A percentile compares a stretch with the other conserved stretches of the same genome.
phyloP scores from a whole-genome alignment of 2,329 filamentous ascomycete genomes.

The Beauveria pseudobassiana region DNA sequence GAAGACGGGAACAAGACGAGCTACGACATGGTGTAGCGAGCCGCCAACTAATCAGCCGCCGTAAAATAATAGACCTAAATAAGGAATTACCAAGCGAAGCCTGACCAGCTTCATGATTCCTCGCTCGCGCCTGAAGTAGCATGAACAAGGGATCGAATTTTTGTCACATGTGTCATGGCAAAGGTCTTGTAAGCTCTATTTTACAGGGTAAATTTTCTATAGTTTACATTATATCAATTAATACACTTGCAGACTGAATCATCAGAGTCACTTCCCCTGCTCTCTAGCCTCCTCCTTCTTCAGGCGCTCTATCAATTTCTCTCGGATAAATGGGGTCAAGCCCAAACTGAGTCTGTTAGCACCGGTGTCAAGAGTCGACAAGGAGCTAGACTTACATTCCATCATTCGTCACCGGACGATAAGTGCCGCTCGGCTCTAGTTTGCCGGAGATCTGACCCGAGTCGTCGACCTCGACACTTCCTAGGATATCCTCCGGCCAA shows the following conservation, averaged over 20 bases:
- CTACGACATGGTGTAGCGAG: too few species aligned
- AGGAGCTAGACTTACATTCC: conserved; percentile 50
- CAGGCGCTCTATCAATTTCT: conserved; percentile 43
- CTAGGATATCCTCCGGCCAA: conserved; percentile 63
- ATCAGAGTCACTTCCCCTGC: neutral
- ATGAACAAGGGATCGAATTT: too few species aligned
- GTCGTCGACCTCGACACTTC: conserved; percentile 57
- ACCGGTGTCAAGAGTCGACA: neutral
- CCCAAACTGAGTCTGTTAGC: conserved; percentile 36
- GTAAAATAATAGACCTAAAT: too few species aligned
- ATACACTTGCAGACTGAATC: neutral
- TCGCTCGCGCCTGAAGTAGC: too few species aligned
- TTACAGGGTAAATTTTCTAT: neutral
- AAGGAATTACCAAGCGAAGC: too few species aligned
- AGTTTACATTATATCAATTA: neutral
- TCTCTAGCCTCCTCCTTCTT: conserved; percentile 36
- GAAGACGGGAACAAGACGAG: too few species aligned
- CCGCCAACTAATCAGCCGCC: too few species aligned
- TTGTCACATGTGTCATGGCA: too few species aligned
- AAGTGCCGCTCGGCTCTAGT: conserved; percentile 54
- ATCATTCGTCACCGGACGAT: conserved; percentile 56
- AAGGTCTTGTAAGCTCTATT: neutral
- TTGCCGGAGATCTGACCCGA: conserved; percentile 49
- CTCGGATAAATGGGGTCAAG: conserved; percentile 44
- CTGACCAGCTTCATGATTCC: too few species aligned